Base-by-base conservation (phyloP, 2,329 filamentous ascomycete genomes). In the Diaporthe eres region DNA sequence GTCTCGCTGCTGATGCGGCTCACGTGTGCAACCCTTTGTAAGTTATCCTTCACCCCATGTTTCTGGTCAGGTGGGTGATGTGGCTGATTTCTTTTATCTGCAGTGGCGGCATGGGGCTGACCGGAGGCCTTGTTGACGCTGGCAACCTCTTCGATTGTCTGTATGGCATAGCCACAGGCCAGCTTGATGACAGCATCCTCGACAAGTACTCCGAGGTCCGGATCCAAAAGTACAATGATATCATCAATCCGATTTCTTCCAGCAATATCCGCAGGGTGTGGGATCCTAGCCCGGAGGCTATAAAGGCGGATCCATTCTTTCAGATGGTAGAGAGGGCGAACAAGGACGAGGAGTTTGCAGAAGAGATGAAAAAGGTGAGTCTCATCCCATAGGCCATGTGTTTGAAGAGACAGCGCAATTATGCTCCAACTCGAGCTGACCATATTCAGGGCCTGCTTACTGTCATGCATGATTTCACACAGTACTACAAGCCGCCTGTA, bases 11-110 rank as follows among this genome's bases (percentile, higher is more conserved):
- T 0, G 88, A 89, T 79, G 88, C 88, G 22, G 88, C 87, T 9
- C 88, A 90, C 80, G 77, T 89, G n/a, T 88, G 87, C 78, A 88
- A 89, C 77, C 87, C 87, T 28, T 88, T 88, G 84, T 86, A 77
- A 78, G 83, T 25, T 25, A 25, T 25, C 25, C 25, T 25, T 25
- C 25, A 25, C 25, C 25, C 25, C 25, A 25, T 25, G 25, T 25
- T 25, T 25, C 25, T 25, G 25, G 25, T 25, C 25, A 25, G 25
- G 25, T 25, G 25, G 25, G 25, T 19, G 28, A 47, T 4, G 15
- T 7, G 15, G 7, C 44, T 72, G 31, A 72, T 31, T 9, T 3
- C 10, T 53, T 4, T 8, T 42, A 31, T 28, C 31, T 17, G 19
- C 12, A 76, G 74, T 6, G 74, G 74, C 3, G 87, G 87, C 3